These are phyloP conservation scores for Penicillium sp. DNA, from an alignment of 2,329 filamentous ascomycete genomes.

Conservation along the genomic window DNA sequence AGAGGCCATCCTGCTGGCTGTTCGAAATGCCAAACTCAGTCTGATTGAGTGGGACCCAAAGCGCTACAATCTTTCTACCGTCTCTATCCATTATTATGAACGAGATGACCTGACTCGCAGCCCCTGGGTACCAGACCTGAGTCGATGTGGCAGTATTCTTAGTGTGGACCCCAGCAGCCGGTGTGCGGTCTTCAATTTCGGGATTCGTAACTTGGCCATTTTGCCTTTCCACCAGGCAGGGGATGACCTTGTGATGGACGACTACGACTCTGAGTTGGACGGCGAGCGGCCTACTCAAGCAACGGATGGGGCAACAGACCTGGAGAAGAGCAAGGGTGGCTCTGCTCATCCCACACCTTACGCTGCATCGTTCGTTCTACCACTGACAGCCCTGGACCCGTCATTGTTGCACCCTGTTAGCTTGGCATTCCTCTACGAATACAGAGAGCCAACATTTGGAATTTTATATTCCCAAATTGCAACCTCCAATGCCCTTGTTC, in stretches of 20 bases:
- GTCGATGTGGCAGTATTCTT: constrained; percentile 75
- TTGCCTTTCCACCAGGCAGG: constrained; percentile 84
- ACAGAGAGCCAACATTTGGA: constrained; percentile 95
- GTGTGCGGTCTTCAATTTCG: constrained; percentile 94
- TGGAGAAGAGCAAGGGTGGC: constrained; percentile 37
- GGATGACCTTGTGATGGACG: constrained; percentile 87
- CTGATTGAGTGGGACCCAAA: constrained; percentile 91
- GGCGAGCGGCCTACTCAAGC: constrained; percentile 58
- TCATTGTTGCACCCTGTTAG: constrained; percentile 85
- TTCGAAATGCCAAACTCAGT: constrained; percentile 89
- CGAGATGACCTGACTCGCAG: constrained; percentile 82
- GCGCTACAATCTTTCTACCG: constrained; percentile 74
- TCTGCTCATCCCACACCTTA: constrained; percentile 64
- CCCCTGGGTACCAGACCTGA: constrained; percentile 77
- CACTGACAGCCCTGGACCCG: constrained; percentile 84
- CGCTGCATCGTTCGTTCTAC: constrained; percentile 87
- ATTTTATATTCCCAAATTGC: constrained; percentile 78
- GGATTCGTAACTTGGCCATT: constrained; percentile 83
- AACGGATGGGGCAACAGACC: constrained; percentile 16
- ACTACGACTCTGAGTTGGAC: constrained; percentile 82
- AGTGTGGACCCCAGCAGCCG: constrained; percentile 87
- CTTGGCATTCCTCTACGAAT: constrained; percentile 91
- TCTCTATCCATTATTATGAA: constrained; percentile 98
- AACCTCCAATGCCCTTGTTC: constrained; percentile 70
- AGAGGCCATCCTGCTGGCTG: constrained; percentile 78